Evolutionary conservation across 148 eudicot species (phyloP).

Genomic region (Heliosperma pusillum): DNA sequence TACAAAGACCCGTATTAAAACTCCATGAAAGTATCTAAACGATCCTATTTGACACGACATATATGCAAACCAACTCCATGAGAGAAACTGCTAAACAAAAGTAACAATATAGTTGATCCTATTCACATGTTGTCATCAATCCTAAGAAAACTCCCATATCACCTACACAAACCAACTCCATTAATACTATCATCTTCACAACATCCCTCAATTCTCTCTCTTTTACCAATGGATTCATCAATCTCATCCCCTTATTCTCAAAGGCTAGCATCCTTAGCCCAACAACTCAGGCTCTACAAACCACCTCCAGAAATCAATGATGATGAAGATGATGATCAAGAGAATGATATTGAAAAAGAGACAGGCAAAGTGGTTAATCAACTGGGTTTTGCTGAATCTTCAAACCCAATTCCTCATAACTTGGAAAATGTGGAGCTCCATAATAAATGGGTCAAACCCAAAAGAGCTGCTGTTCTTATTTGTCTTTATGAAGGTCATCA

Average conservation of each 20-base stretch:
- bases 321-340: conserved; percentile 29
- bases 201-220: conserved; percentile 10
- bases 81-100: too few relatives aligned
- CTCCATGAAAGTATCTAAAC: too few relatives aligned
- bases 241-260: conserved; percentile 15
- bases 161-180: conserved; percentile 18
- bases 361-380: conserved; percentile 53
- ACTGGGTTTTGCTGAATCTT: conserved; percentile 59
- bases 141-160: conserved; percentile 14
- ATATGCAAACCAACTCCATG: too few relatives aligned
- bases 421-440: not conserved
- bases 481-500: conserved; percentile 60
- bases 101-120: too few relatives aligned
- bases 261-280: conserved; percentile 44
- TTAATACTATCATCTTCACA: not conserved
- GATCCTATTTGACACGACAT: too few relatives aligned
- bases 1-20: too few relatives aligned
- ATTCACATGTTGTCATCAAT: conserved; percentile 24
- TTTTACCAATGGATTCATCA: conserved; percentile 31
- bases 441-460: conserved; percentile 23
- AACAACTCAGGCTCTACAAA: conserved; percentile 51
- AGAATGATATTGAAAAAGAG: conserved; percentile 41
- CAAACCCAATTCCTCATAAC: conserved; percentile 32
- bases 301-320: conserved; percentile 29
- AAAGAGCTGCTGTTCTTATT: conserved; percentile 67